Percentiles rank a stretch among this genome's conserved stretches.
phyloP scores from a whole-genome alignment of 495 filamentous ascomycete genomes.

The Elasticomyces elasticus region DNA sequence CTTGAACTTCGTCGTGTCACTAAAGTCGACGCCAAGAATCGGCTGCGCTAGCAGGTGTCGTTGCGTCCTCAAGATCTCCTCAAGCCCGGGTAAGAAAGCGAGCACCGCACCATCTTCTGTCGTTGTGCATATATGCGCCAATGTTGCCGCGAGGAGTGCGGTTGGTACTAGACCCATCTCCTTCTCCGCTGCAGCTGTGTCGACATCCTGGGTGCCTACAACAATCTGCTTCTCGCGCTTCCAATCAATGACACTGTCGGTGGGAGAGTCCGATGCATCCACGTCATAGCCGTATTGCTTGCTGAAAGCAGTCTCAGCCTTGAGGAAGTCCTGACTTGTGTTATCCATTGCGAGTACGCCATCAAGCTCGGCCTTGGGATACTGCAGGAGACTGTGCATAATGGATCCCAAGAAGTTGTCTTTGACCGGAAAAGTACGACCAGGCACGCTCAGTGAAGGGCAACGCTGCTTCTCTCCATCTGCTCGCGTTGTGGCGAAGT shows the following conservation, averaged over 20 bases:
- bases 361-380: constrained; percentile 20
- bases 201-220: constrained; percentile 10
- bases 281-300: neutral
- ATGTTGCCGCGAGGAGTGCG: constrained; percentile 38
- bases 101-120: constrained; percentile 45
- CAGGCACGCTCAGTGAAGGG: constrained; percentile 45
- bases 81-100: constrained; percentile 48
- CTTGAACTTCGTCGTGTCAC: constrained; percentile 35
- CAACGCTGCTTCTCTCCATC: constrained; percentile 26
- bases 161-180: constrained; percentile 41
- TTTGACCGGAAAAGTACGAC: constrained; percentile 46
- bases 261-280: neutral
- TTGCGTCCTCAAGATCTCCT: constrained; percentile 39
- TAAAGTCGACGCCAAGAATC: constrained; percentile 38
- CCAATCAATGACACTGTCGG: constrained; percentile 36
- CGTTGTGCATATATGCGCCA: constrained; percentile 42
- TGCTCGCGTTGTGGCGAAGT: constrained; percentile 34
- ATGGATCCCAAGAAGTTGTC: constrained; percentile 45
- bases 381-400: constrained; percentile 29
- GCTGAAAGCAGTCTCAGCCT: constrained; percentile 28
- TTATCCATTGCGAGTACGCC: constrained; percentile 27
- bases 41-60: constrained; percentile 22
- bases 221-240: constrained; percentile 28
- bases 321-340: constrained; percentile 31
- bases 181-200: constrained; percentile 25